Percentiles rank a stretch among this genome's conserved stretches.
These are phyloP conservation scores for Neoconidiobolus thromboides DNA, from an alignment of 371 early-diverging fungal species.

Conservation along the genomic window DNA sequence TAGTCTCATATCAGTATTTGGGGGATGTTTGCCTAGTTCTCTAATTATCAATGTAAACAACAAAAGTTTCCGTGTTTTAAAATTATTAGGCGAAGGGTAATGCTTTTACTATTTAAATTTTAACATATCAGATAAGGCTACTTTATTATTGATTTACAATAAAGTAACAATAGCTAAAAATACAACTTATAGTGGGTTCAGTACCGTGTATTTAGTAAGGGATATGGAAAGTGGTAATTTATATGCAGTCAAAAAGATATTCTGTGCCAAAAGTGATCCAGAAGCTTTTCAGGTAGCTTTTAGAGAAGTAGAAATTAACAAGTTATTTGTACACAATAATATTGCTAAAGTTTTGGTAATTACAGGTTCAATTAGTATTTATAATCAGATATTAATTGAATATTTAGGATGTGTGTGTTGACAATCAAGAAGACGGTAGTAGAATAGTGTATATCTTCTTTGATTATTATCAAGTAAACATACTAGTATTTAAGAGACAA, in stretches of 20 bases:
- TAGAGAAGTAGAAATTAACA: constrained; percentile 42
- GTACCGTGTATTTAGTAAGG: constrained; percentile 47
- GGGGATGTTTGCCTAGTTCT: background rate
- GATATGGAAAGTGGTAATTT: constrained; percentile 26
- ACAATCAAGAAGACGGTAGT: constrained; percentile 31
- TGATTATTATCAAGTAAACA: constrained; percentile 33
- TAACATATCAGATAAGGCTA: background rate
- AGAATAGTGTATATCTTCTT: constrained; percentile 43
- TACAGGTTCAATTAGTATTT: background rate
- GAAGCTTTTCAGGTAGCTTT: constrained; percentile 33
- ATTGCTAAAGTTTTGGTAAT: constrained; percentile 44
- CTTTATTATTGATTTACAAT: background rate
- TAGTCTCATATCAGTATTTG: background rate
- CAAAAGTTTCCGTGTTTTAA: constrained; percentile 11
- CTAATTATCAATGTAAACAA: constrained; percentile 2
- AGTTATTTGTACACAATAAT: constrained; percentile 39
- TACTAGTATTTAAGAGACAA: background rate
- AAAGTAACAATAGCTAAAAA: background rate
- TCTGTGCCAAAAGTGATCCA: constrained; percentile 32
- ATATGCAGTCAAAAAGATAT: constrained; percentile 47
- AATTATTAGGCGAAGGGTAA: constrained; percentile 54
- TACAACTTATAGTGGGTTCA: constrained; percentile 35
- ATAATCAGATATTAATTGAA: background rate
- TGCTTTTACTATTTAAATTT: background rate
- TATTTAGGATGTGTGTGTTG: constrained; percentile 35